A percentile compares a stretch with the other conserved stretches of the same genome.
Evolutionary conservation across 441 rosid species (phyloP).

Genomic region (Pelargonium australe): DNA sequence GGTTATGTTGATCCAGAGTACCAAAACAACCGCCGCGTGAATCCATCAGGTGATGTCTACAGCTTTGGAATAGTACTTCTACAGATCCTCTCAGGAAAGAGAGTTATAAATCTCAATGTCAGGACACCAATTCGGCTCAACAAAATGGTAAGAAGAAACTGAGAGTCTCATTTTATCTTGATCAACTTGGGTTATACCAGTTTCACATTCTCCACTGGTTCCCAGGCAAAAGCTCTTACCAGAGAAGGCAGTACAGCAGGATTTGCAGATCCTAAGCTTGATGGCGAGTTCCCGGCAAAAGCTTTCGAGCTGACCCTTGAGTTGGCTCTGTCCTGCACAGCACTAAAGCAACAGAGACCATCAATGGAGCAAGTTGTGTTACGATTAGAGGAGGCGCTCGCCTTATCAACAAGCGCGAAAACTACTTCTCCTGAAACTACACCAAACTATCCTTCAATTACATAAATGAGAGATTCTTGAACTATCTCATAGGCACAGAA

Average conservation of each 20-base stretch:
- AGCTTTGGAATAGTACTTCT: conserved; percentile 50
- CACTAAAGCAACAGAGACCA: conserved; percentile 35
- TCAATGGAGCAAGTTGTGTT: conserved; percentile 36
- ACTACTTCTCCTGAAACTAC: conserved; percentile 25
- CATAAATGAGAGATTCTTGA: not conserved
- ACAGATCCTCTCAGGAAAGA: conserved; percentile 49
- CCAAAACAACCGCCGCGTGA: conserved; percentile 29
- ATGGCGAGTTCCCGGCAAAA: conserved; percentile 38
- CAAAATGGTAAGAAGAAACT: conserved; percentile 34
- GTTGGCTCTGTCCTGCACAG: conserved; percentile 47
- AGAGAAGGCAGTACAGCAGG: conserved; percentile 31
- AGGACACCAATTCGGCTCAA: conserved; percentile 34
- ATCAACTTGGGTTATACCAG: not conserved
- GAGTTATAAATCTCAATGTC: conserved; percentile 38
- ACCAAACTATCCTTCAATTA: conserved; percentile 10
- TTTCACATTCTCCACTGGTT: conserved; percentile 10
- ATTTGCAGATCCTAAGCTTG: conserved; percentile 42
- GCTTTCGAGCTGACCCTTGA: conserved; percentile 38
- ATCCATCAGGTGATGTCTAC: conserved; percentile 46
- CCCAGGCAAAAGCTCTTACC: conserved; percentile 40
- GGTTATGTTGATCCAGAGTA: conserved; percentile 51
- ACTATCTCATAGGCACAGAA: not conserved
- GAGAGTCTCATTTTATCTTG: not conserved
- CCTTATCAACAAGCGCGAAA: conserved; percentile 25
- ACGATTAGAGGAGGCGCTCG: conserved; percentile 39